These are phyloP conservation scores for Oidiodendron maius DNA, from an alignment of 495 filamentous ascomycete genomes.

Conservation along the genomic window DNA sequence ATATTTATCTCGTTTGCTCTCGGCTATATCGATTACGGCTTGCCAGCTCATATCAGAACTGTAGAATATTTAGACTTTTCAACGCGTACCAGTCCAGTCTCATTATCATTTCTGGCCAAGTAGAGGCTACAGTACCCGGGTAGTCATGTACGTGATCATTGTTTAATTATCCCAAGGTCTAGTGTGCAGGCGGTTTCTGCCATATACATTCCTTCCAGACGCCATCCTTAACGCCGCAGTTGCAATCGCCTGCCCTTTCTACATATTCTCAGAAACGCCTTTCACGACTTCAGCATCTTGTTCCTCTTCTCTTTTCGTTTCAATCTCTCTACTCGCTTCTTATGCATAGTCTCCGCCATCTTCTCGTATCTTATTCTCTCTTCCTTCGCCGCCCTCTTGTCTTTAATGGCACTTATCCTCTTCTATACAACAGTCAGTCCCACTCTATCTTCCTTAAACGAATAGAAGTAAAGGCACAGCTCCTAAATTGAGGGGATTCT, in stretches of 20 bases:
- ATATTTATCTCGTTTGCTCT: too few relatives aligned
- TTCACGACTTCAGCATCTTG: conserved; percentile 87
- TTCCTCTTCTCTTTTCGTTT: conserved; percentile 97
- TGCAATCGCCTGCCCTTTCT: conserved; percentile 11
- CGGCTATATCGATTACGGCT: too few relatives aligned
- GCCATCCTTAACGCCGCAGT: conserved; percentile 5
- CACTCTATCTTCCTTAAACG: neutral
- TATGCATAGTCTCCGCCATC: conserved; percentile 97
- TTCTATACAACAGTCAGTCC: conserved; percentile 40
- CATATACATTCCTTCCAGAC: too few relatives aligned
- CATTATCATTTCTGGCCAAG: too few relatives aligned
- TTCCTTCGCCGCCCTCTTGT: conserved; percentile 77
- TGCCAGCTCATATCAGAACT: too few relatives aligned
- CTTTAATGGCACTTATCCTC: conserved; percentile 71
- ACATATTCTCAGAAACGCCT: neutral
- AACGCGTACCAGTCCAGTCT: too few relatives aligned
- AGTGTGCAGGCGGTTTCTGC: too few relatives aligned
- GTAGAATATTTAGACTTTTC: too few relatives aligned
- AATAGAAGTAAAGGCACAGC: neutral
- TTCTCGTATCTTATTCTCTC: conserved; percentile 92
- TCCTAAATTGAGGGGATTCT: neutral
- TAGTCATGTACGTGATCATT: too few relatives aligned
- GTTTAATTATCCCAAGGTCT: too few relatives aligned
- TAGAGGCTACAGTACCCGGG: too few relatives aligned
- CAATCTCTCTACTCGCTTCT: conserved; percentile 84